Evolutionary conservation across 305 asterid genomes (phyloP), one percentile per base, ranked within the genome.

Genomic region (Stenogyne calaminthoides): DNA sequence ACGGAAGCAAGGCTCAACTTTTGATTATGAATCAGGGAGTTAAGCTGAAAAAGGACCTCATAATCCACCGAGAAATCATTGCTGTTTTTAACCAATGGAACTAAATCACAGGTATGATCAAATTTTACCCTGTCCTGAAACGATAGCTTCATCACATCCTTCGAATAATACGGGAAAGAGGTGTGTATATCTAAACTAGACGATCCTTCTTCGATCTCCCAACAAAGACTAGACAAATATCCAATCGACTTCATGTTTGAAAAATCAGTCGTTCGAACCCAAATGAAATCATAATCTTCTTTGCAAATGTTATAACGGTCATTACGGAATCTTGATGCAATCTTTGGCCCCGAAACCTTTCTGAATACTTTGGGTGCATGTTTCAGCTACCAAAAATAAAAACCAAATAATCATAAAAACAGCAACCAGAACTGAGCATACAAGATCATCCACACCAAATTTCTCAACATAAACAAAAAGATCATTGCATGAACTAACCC

Each of bases 221-320:
- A 88, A 78, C 96, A 92, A 20, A 94, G 89, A 32, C 91, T 69
- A 20, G 98, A 89, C 73, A 89, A 74, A 64, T 78, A 82, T 6
- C 99, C 98, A 67, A 92, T 85, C 58, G 93, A 87, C 72, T 88
- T 90, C 68, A 55, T 67, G 29, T 67, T 19, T 7, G 99, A 94
- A 80, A 94, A 94, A 79, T 94, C 98, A 69, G 97, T 85, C 7
- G 98, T 84, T 14, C 98, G 95, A 70, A 87, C 88, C 98, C 98
- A 94, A 12, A 83, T 27, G 71, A 84, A 92, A 78, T 90, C 89
- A 18, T 72, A 81, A 71, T 92, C 85, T 78, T 90, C 98, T 81
- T 87, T 92, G 87, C 93, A 92, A 61, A 87, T 67, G 76, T 85
- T 93, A 69, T 87, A 87, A 29, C 97, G 84, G 74, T 88, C 92